Percentiles rank a stretch among this genome's conserved stretches.
Evolutionary conservation across 1,284 basidiomycete genomes (phyloP).

Genomic region (Cutaneotrichosporon sp.): DNA sequence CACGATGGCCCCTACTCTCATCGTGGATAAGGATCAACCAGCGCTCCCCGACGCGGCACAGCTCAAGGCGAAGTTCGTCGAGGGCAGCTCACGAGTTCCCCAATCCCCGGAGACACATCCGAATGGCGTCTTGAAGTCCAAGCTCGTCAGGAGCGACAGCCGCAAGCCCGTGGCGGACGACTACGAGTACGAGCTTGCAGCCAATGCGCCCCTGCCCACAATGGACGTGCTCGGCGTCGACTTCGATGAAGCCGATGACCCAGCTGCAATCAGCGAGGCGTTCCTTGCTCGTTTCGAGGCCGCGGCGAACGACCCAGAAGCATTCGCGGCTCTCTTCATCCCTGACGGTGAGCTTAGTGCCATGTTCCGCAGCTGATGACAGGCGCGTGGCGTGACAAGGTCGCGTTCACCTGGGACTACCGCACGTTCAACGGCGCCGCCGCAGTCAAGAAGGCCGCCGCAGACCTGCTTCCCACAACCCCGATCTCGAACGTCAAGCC

Average conservation of each 20-base stretch:
- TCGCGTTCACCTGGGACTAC: constrained; percentile 61
- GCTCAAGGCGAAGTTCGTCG: constrained; percentile 27
- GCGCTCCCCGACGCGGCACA: constrained; percentile 7
- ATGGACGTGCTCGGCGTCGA: constrained; percentile 20
- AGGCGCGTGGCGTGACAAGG: constrained; percentile 28
- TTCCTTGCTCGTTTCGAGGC: constrained; percentile 13
- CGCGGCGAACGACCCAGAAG: constrained; percentile 16
- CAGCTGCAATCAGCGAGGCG: background rate
- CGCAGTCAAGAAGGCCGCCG: constrained; percentile 47
- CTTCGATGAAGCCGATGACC: constrained; percentile 21
- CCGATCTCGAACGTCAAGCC: constrained; percentile 52
- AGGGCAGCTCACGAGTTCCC: no score
- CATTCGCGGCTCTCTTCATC: constrained; percentile 32
- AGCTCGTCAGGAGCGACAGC: no score
- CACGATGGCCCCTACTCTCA: constrained; percentile 26
- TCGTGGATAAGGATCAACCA: constrained; percentile 4
- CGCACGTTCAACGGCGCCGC: constrained; percentile 61
- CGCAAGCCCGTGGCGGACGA: constrained; percentile 21
- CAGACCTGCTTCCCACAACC: constrained; percentile 23
- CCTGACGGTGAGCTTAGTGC: constrained; percentile 18
- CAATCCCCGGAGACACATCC: no score
- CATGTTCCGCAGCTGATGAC: no score
- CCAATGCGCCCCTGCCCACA: constrained; percentile 29
- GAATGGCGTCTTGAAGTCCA: no score
- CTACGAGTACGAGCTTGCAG: constrained; percentile 36